Percentiles rank a stretch among this genome's conserved stretches.
Evolutionary conservation across 1,139 yeast species (phyloP).

Genomic region (Candida glucosophila): DNA sequence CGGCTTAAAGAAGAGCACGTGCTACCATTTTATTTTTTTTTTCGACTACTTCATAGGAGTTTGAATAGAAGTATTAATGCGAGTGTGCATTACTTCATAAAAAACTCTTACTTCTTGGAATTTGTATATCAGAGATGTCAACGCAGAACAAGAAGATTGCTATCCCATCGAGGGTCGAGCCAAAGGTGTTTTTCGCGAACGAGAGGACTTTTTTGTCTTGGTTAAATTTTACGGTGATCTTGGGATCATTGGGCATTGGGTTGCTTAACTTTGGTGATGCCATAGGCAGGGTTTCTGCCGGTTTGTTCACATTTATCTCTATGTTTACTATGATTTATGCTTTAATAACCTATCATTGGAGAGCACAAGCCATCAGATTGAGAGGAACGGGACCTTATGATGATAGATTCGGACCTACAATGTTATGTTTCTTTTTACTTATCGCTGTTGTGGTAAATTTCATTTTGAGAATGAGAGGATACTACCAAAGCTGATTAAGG

Average conservation of each 20-base stretch:
- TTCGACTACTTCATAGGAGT: too few relatives aligned
- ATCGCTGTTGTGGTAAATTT: constrained; percentile 92
- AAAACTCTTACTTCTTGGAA: too few relatives aligned
- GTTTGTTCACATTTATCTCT: constrained; percentile 85
- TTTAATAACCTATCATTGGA: constrained; percentile 93
- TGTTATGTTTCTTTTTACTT: constrained; percentile 86
- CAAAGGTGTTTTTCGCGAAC: constrained; percentile 96
- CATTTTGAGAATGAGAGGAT: constrained; percentile 66
- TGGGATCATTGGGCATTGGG: constrained; percentile 96
- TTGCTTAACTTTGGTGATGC: constrained; percentile 92
- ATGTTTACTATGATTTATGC: constrained; percentile 98
- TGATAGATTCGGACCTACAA: constrained; percentile 98
- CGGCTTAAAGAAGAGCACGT: too few relatives aligned
- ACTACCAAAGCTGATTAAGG: too few relatives aligned
- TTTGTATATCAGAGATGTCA: too few relatives aligned
- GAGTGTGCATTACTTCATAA: too few relatives aligned
- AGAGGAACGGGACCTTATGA: constrained; percentile 98
- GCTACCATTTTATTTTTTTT: too few relatives aligned
- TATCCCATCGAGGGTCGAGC: constrained; percentile 95
- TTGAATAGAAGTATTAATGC: too few relatives aligned
- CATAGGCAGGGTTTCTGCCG: constrained; percentile 88
- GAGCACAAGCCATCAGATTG: constrained; percentile 96
- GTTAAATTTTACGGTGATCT: constrained; percentile 94
- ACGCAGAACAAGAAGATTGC: constrained; percentile 72
- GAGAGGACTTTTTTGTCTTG: constrained; percentile 97